Conservation (phyloP, 1,284 basidiomycete species). For the Trametes sp. region DNA sequence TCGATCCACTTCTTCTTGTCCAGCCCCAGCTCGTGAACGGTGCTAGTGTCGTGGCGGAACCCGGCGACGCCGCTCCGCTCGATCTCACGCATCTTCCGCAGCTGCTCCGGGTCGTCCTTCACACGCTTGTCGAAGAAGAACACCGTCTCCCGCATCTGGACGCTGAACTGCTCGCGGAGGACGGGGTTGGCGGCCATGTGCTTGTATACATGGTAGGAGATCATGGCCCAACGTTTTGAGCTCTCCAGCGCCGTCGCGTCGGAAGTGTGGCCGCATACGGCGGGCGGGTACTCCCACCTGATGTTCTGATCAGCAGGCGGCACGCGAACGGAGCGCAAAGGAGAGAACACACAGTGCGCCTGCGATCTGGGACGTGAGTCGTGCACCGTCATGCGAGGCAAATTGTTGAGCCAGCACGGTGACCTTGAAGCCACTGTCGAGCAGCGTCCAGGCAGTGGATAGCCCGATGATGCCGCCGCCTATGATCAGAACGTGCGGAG, state of each 20-base stretch:
- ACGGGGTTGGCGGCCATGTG: neutral
- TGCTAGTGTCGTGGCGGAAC: neutral
- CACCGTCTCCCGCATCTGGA: neutral
- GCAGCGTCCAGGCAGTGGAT: neutral
- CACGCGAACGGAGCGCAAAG: neutral
- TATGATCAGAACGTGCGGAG: neutral
- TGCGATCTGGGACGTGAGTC: neutral
- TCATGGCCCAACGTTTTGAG: neutral
- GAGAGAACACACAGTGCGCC: neutral
- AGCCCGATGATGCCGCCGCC: neutral
- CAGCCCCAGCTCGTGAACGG: neutral
- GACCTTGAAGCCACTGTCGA: neutral
- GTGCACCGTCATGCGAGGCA: neutral
- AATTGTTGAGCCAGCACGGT: neutral
- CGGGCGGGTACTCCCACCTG: neutral
- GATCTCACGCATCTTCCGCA: neutral
- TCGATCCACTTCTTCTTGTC: neutral
- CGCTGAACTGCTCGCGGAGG: neutral
- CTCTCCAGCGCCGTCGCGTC: neutral
- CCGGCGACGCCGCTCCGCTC: neutral
- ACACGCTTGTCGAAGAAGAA: neutral
- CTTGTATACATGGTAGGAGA: neutral
- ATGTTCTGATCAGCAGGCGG: neutral
- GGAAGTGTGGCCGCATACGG: neutral
- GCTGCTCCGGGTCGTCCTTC: neutral